Evolutionary conservation across 495 filamentous ascomycete genomes (phyloP).

Genomic region (Annulohypoxylon moriforme): DNA sequence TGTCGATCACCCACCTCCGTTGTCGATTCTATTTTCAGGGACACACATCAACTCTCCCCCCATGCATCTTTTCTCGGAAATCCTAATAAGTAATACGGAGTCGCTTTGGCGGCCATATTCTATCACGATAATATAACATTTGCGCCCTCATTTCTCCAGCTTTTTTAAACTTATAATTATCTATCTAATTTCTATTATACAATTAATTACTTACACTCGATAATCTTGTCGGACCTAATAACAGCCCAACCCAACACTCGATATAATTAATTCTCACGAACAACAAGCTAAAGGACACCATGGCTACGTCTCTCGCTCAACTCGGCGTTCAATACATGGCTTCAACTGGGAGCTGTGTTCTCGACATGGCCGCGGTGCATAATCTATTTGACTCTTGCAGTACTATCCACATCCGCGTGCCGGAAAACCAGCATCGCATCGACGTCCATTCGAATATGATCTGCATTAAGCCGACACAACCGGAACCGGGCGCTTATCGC

Average conservation of each 20-base stretch:
- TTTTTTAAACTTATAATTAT: conserved; percentile 1
- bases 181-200: too few relatives aligned
- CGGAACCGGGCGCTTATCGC: conserved; percentile 13
- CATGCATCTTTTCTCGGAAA: background rate
- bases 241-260: background rate
- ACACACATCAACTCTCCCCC: background rate
- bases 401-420: conserved; percentile 37
- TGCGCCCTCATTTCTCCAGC: background rate
- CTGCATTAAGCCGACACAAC: conserved; percentile 39
- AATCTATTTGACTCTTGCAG: conserved; percentile 29
- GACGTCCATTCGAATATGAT: conserved; percentile 34
- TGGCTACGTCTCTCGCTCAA: conserved; percentile 26
- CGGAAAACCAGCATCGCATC: conserved; percentile 24
- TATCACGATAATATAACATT: conserved; percentile 24
- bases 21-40: background rate
- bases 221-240: background rate
- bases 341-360: conserved; percentile 31
- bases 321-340: conserved; percentile 33
- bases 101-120: conserved; percentile 21
- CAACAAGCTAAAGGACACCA: background rate
- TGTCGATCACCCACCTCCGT: conserved; percentile 29
- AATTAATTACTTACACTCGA: background rate
- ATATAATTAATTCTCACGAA: background rate
- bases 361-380: conserved; percentile 36
- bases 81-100: conserved; percentile 30